Evolutionary conservation across 345 rosid genomes (phyloP), one percentile per base, ranked within the genome.

Genomic region (Eutrema yunnanense): DNA sequence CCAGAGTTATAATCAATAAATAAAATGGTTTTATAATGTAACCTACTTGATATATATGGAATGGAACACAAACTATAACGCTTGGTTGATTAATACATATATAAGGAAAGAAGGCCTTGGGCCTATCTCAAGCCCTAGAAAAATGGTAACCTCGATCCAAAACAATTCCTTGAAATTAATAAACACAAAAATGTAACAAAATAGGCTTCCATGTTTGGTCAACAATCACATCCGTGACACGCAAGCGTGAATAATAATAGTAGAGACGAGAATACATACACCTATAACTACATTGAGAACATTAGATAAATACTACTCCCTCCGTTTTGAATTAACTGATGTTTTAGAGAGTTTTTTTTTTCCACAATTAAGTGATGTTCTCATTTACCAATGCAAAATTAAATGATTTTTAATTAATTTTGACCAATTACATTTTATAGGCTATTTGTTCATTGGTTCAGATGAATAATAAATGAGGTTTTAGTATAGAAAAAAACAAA

Each of bases 171-270:
- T 59, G 36, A 9, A 48, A 16, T 16, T 16, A 16, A 49, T 42
- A 32, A 73, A 67, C 69, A 65, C 65, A 78, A 74, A 40, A 62
- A 11, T 46, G 54, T 43, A 4, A 43, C 48, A 30, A 64, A 68
- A 65, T 32, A 55, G 36, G 44, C 72, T 53, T 72, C 61, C 78
- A 49, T 10, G 43, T 71, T 74, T 69, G 81, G 83, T 83, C 82
- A 82, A 82, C 57, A 82, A 82, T 86, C 90, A 75, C 86, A 74
- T 84, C 87, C 73, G 1, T 37, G 62, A 58, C 82, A 67, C 81
- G 76, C 44, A 73, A 70, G 71, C 71, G 32, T 9, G 47, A 77
- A 65, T 49, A 48, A 71, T 59, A 49, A 37, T 33, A 74, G 33
- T 59, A 52, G 57, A 68, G 48, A 60, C 78, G 33, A 32, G 13